Conservation (phyloP, 768 basidiomycete genomes). For the Trametes cubensis region DNA sequence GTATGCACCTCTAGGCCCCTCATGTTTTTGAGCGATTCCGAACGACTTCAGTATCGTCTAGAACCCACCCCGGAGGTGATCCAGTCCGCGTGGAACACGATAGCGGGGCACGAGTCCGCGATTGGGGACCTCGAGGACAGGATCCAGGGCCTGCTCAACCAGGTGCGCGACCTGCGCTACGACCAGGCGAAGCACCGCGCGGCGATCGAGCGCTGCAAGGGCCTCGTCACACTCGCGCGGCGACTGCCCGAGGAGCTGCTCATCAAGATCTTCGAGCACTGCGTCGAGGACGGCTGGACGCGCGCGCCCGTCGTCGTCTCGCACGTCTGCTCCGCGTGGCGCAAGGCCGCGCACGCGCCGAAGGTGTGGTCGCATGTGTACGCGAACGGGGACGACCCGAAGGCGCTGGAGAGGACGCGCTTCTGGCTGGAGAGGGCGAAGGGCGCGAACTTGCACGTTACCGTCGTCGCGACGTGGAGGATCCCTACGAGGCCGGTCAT, state of each 20-base stretch:
- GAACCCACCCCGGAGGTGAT: conserved; percentile 32
- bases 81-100: conserved; percentile 24
- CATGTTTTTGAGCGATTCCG: conserved; percentile 9
- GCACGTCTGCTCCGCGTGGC: conserved; percentile 63
- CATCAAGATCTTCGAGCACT: conserved; percentile 54
- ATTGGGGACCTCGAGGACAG: conserved; percentile 46
- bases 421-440: conserved; percentile 56
- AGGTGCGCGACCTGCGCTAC: conserved; percentile 46
- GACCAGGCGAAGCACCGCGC: conserved; percentile 45
- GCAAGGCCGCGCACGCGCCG: conserved; percentile 53
- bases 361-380: conserved; percentile 61
- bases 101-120: conserved; percentile 42
- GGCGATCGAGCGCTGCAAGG: conserved; percentile 47
- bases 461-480: conserved; percentile 37
- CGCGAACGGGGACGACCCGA: conserved; percentile 48
- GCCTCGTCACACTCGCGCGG: conserved; percentile 56
- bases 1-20: not conserved
- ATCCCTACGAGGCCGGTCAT: conserved; percentile 35
- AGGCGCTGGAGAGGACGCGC: conserved; percentile 45
- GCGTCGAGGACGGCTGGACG: conserved; percentile 53
- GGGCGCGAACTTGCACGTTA: conserved; percentile 47
- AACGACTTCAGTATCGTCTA: conserved; percentile 23
- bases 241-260: conserved; percentile 59
- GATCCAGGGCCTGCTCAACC: conserved; percentile 44
- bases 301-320: conserved; percentile 57